phyloP scores from a whole-genome alignment of 2,329 filamentous ascomycete genomes.

The Xylaria hypoxylon region DNA sequence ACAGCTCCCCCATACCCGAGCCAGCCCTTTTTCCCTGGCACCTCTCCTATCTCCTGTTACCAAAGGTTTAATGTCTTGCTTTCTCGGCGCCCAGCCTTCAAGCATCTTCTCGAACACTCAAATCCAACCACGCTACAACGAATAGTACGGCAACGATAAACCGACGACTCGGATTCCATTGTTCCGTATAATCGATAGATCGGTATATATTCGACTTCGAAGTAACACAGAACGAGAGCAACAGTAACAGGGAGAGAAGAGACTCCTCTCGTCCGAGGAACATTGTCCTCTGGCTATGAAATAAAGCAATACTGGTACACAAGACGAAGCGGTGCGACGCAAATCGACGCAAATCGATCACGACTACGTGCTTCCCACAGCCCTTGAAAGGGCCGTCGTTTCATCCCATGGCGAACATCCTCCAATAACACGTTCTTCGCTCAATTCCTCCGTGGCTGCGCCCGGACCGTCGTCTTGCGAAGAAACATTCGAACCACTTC shows the following conservation, averaged over 20 bases:
- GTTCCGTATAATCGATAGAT: background rate
- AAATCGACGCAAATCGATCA: slow-evolving; percentile 37
- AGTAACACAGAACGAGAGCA: slow-evolving; percentile 1
- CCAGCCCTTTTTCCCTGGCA: slow-evolving; percentile 33
- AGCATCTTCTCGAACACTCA: slow-evolving; percentile 45
- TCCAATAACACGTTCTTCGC: slow-evolving; percentile 45
- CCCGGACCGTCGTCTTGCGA: slow-evolving; percentile 46
- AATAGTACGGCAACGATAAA: slow-evolving; percentile 18
- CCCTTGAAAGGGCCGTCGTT: slow-evolving; percentile 42
- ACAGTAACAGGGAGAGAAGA: background rate
- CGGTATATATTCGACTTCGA: slow-evolving; percentile 5
- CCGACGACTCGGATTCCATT: background rate
- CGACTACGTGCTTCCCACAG: slow-evolving; percentile 34
- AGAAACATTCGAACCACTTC: slow-evolving; percentile 43
- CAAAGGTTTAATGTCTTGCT: slow-evolving; percentile 46
- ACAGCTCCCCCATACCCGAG: slow-evolving; percentile 27
- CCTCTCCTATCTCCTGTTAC: slow-evolving; percentile 34
- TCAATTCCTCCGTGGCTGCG: slow-evolving; percentile 42
- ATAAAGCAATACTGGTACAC: slow-evolving; percentile 11
- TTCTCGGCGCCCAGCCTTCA: slow-evolving; percentile 57
- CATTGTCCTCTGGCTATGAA: background rate
- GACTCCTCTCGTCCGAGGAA: background rate
- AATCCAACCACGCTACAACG: slow-evolving; percentile 34
- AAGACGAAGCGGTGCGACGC: slow-evolving; percentile 23
- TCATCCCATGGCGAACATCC: slow-evolving; percentile 52